phyloP scores from a whole-genome alignment of 805 yeast genomes.

The Kluyveromyces lactis region DNA sequence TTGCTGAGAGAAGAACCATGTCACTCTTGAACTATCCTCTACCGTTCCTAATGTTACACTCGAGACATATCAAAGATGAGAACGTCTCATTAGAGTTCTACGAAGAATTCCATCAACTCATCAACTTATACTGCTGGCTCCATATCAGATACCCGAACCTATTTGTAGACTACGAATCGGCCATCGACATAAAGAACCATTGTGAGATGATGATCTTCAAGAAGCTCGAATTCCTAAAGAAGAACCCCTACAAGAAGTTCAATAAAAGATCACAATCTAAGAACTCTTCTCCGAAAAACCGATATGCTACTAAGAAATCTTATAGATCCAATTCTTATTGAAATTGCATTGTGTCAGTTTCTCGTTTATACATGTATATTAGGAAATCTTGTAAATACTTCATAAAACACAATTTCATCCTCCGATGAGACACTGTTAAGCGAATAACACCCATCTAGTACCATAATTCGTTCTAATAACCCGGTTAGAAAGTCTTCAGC shows the following conservation, averaged over 20 bases:
- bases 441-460: no score
- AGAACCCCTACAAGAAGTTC: conserved; percentile 20
- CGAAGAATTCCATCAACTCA: conserved; percentile 61
- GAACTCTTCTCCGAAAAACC: no score
- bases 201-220: conserved; percentile 48
- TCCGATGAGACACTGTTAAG: no score
- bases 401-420: no score
- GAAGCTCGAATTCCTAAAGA: conserved; percentile 26
- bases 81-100: conserved; percentile 22
- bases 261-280: no score
- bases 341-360: no score
- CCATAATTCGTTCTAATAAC: no score
- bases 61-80: conserved; percentile 19
- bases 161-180: conserved; percentile 70
- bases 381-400: no score
- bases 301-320: no score
- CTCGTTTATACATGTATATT: no score
- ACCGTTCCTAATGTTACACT: conserved; percentile 24
- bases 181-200: conserved; percentile 56
- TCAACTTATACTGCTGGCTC: conserved; percentile 75
- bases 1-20: conserved; percentile 45
- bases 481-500: no score
- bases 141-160: conserved; percentile 77
- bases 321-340: no score
- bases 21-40: conserved; percentile 45